Conservation (phyloP, 257 asterid species). For the Henckelia pumila region DNA sequence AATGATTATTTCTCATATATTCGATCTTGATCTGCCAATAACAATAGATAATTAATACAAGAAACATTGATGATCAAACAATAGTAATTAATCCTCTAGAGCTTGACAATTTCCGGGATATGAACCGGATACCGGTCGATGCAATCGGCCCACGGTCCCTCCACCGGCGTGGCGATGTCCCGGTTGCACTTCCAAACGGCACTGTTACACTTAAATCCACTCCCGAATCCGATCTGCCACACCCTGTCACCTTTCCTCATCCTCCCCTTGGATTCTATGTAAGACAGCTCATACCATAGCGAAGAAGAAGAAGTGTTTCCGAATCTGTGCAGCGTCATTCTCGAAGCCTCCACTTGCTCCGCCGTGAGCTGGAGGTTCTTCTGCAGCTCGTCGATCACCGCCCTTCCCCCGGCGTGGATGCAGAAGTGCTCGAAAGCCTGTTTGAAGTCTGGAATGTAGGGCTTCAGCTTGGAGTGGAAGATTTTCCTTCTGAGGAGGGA, state of each 20-base stretch:
- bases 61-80: not conserved
- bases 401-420: slow-evolving; percentile 38
- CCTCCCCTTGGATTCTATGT: slow-evolving; percentile 38
- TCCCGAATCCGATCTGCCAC: slow-evolving; percentile 40
- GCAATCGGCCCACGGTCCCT: slow-evolving; percentile 34
- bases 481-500: slow-evolving; percentile 19
- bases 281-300: slow-evolving; percentile 35
- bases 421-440: slow-evolving; percentile 36
- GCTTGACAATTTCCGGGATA: slow-evolving; percentile 33
- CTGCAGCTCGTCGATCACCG: slow-evolving; percentile 34
- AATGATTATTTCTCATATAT: not conserved
- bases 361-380: slow-evolving; percentile 28
- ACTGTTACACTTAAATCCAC: slow-evolving; percentile 39
- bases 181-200: slow-evolving; percentile 36
- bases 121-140: slow-evolving; percentile 31
- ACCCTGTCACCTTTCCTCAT: slow-evolving; percentile 36
- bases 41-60: too few species aligned
- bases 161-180: slow-evolving; percentile 20
- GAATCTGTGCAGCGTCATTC: slow-evolving; percentile 32
- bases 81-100: not conserved
- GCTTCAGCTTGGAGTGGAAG: slow-evolving; percentile 15
- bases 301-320: slow-evolving; percentile 38
- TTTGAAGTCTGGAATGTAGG: slow-evolving; percentile 27
- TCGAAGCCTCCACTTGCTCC: slow-evolving; percentile 35
- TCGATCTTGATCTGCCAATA: too few species aligned